Evolutionary conservation across 768 basidiomycete genomes (phyloP).

Genomic region (Amanita pseudoporphyria): DNA sequence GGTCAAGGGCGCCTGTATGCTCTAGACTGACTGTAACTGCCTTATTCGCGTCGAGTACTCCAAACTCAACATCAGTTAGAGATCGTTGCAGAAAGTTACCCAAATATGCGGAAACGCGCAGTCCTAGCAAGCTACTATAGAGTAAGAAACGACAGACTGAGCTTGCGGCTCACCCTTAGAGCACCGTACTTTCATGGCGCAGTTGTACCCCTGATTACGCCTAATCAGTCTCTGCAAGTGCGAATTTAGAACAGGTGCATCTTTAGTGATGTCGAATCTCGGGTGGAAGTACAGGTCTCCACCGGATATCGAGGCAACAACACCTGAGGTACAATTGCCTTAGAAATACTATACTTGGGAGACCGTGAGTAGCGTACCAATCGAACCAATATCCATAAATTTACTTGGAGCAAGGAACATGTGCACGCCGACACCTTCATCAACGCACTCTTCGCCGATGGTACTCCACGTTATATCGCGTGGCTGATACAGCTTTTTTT

Average conservation of each 20-base stretch:
- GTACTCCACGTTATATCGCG: conserved; percentile 75
- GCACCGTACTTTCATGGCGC: conserved; percentile 71
- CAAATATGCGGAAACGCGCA: conserved; percentile 54
- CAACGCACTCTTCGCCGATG: conserved; percentile 81
- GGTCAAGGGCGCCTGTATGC: conserved; percentile 59
- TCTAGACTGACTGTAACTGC: conserved; percentile 67
- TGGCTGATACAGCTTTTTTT: conserved; percentile 68
- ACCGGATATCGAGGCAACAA: conserved; percentile 66
- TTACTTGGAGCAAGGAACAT: conserved; percentile 77
- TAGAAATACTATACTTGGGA: background rate
- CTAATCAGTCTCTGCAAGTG: conserved; percentile 63
- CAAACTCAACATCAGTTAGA: conserved; percentile 69
- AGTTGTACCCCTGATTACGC: conserved; percentile 72
- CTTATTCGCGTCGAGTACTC: conserved; percentile 73
- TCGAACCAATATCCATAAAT: conserved; percentile 79
- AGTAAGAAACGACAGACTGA: background rate
- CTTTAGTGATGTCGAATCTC: conserved; percentile 66
- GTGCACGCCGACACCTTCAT: conserved; percentile 84
- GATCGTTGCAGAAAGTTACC: conserved; percentile 67
- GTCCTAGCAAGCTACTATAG: conserved; percentile 27
- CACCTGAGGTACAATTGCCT: conserved; percentile 29
- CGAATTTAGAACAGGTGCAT: conserved; percentile 56
- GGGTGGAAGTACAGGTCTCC: conserved; percentile 92
- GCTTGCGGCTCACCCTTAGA: conserved; percentile 52
- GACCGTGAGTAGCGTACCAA: conserved; percentile 38